Percentiles rank a stretch among this genome's conserved stretches.
These are phyloP conservation scores for Rhizoclosmatium sp. DNA, from an alignment of 192 early-diverging fungal species.

Conservation along the genomic window DNA sequence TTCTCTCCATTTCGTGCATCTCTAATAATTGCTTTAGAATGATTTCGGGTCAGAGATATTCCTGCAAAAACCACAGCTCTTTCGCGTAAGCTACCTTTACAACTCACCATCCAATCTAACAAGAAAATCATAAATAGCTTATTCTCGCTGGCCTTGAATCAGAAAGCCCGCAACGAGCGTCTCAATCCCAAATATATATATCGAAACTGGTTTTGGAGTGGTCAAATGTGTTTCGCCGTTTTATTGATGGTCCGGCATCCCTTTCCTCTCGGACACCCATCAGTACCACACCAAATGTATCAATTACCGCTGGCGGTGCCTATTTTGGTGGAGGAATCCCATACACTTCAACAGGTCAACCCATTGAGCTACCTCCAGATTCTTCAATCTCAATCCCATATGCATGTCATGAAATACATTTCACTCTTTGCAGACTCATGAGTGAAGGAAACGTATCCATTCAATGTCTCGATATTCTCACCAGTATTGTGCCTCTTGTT, in stretches of 20 bases:
- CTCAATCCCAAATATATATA: slow-evolving; percentile 28
- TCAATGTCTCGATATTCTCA: slow-evolving; percentile 35
- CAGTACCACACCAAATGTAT: slow-evolving; percentile 26
- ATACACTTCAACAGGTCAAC: neutral
- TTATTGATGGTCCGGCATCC: slow-evolving; percentile 6
- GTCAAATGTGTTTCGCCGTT: slow-evolving; percentile 11
- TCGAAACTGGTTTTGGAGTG: slow-evolving; percentile 13
- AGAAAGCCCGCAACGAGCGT: neutral
- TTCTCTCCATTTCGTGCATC: neutral
- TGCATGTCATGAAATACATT: slow-evolving; percentile 46
- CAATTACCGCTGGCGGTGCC: neutral
- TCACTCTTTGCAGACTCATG: slow-evolving; percentile 26
- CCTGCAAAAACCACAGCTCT: slow-evolving; percentile 42
- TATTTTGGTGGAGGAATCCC: neutral
- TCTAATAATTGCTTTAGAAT: neutral
- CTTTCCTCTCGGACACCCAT: slow-evolving; percentile 10
- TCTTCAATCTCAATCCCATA: slow-evolving; percentile 38
- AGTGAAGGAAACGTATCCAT: neutral
- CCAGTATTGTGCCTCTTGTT: slow-evolving; percentile 36
- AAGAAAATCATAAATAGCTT: neutral
- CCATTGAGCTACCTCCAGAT: neutral
- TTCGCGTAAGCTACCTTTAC: slow-evolving; percentile 35
- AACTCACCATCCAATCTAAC: neutral
- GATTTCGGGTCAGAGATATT: slow-evolving; percentile 45
- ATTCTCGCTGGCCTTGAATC: slow-evolving; percentile 8